These are phyloP conservation scores for Mollisia scopiformis DNA, from an alignment of 2,329 filamentous ascomycete genomes.

Conservation along the genomic window DNA sequence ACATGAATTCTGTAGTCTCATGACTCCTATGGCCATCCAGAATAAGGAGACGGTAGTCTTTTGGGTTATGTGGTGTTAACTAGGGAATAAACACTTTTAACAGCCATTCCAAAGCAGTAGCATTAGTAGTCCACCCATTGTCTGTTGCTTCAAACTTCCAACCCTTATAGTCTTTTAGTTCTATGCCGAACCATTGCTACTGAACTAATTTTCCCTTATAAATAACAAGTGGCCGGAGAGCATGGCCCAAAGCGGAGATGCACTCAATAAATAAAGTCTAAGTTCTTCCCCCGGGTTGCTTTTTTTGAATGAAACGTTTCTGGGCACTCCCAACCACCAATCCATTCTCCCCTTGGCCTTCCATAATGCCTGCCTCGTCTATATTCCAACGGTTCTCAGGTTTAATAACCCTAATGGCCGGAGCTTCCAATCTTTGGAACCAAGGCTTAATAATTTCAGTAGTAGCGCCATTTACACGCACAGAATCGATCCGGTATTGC, in stretches of 20 bases:
- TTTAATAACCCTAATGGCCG: not conserved
- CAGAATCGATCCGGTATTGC: slow-evolving; percentile 8
- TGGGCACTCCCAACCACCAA: slow-evolving; percentile 8
- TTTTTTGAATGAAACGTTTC: slow-evolving; percentile 8
- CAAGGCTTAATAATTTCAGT: slow-evolving; percentile 7
- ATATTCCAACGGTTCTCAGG: slow-evolving; percentile 9
- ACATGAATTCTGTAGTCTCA: slow-evolving; percentile 10
- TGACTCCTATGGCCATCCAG: slow-evolving; percentile 4
- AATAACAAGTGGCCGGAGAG: slow-evolving; percentile 9
- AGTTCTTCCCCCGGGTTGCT: slow-evolving; percentile 2
- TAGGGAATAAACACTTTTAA: not conserved
- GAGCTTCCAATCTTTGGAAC: slow-evolving; percentile 11
- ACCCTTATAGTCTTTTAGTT: not conserved
- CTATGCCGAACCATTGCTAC: not conserved
- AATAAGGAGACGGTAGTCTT: slow-evolving; percentile 1
- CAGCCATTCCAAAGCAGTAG: not conserved
- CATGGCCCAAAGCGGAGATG: slow-evolving; percentile 2
- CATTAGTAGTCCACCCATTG: not conserved
- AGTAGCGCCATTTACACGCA: slow-evolving; percentile 8
- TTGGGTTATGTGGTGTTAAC: not conserved
- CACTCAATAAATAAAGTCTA: slow-evolving; percentile 18
- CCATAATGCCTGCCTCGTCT: slow-evolving; percentile 5
- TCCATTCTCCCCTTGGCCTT: slow-evolving; percentile 5
- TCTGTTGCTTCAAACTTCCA: not conserved
- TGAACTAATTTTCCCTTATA: slow-evolving; percentile 13